These are phyloP conservation scores for Pyronema domesticum DNA, from an alignment of 495 filamentous ascomycete genomes.

Conservation along the genomic window DNA sequence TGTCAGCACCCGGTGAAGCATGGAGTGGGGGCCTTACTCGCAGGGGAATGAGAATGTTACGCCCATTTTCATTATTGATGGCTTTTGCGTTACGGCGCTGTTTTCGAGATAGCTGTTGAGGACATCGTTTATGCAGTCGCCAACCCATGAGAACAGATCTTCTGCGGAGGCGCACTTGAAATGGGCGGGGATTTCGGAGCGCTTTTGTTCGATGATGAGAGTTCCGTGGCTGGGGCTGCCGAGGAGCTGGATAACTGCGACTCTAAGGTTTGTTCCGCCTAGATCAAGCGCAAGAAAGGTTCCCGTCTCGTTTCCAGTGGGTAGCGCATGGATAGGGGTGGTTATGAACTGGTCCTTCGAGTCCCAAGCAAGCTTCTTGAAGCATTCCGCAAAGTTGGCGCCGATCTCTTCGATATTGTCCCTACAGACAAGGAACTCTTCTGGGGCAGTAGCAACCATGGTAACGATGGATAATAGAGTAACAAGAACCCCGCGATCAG, in stretches of 20 bases:
- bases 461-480: constrained; percentile 23
- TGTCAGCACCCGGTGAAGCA: constrained; percentile 9
- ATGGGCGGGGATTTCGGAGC: constrained; percentile 62
- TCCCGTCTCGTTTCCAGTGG: constrained; percentile 72
- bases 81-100: constrained; percentile 23
- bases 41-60: constrained; percentile 81
- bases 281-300: constrained; percentile 91
- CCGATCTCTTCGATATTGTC: neutral
- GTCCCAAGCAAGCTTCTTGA: neutral
- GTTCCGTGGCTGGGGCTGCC: neutral
- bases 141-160: constrained; percentile 63
- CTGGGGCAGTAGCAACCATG: constrained; percentile 22
- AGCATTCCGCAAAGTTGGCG: neutral
- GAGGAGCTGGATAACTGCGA: constrained; percentile 24
- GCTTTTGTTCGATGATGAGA: neutral
- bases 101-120: constrained; percentile 35
- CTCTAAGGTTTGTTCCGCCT: constrained; percentile 94
- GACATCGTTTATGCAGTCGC: constrained; percentile 54
- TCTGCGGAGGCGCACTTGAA: constrained; percentile 63
- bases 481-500: neutral
- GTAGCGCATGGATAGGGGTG: constrained; percentile 21
- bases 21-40: constrained; percentile 34
- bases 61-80: constrained; percentile 46
- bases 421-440: too few relatives aligned
- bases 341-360: neutral